Evolutionary conservation across 1,284 basidiomycete genomes (phyloP).

Genomic region (Chalciporus sp.): DNA sequence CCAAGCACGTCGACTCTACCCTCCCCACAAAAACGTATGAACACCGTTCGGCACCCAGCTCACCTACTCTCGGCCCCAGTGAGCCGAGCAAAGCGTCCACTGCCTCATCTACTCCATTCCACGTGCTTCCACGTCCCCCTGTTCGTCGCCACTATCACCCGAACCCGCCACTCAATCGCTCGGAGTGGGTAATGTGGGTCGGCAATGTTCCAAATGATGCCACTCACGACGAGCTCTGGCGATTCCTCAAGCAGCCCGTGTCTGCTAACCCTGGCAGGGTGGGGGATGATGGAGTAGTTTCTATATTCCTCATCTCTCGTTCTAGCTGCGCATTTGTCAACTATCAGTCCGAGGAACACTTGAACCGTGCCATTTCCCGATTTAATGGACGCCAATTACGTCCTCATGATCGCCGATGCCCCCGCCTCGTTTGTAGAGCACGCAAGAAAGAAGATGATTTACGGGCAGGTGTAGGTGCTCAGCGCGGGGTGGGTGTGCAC

Average conservation of each 20-base stretch:
- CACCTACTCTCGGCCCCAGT: background rate
- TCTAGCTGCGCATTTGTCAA: conserved; percentile 96
- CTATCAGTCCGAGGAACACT: conserved; percentile 65
- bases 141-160: conserved; percentile 57
- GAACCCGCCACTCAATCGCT: conserved; percentile 70
- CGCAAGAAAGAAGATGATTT: conserved; percentile 86
- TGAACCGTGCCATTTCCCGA: conserved; percentile 68
- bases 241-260: conserved; percentile 68
- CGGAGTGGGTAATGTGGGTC: conserved; percentile 96
- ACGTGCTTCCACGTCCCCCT: conserved; percentile 28
- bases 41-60: background rate
- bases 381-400: conserved; percentile 77
- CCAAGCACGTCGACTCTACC: background rate
- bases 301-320: conserved; percentile 90
- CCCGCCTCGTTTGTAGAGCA: conserved; percentile 83
- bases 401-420: conserved; percentile 70
- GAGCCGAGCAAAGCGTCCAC: background rate
- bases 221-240: conserved; percentile 86
- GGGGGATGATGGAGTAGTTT: conserved; percentile 64
- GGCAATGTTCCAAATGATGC: conserved; percentile 89
- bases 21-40: conserved; percentile 4
- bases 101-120: background rate
- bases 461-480: conserved; percentile 88
- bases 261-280: conserved; percentile 12
- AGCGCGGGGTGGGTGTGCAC: conserved; percentile 87